phyloP scores from a whole-genome alignment of 805 yeast species.

The Blastobotrys attinorum region DNA sequence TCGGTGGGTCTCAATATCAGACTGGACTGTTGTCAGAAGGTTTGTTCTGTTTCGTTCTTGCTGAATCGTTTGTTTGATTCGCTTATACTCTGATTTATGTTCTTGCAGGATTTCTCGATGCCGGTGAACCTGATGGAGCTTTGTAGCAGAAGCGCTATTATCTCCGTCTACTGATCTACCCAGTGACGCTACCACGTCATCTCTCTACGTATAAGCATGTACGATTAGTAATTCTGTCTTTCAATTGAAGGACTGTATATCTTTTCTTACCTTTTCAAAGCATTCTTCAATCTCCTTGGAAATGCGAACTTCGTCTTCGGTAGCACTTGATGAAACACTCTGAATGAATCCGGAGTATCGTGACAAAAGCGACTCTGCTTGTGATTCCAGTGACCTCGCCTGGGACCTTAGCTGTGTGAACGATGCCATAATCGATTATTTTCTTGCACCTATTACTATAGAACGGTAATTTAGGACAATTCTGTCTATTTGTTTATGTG shows the following conservation, averaged over 20 bases:
- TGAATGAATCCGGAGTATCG: conserved; percentile 48
- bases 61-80: conserved; percentile 49
- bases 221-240: background rate
- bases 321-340: conserved; percentile 40
- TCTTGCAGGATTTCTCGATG: conserved; percentile 71
- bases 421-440: conserved; percentile 34
- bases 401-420: conserved; percentile 65
- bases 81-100: conserved; percentile 53
- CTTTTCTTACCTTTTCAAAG: conserved; percentile 38
- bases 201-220: conserved; percentile 34
- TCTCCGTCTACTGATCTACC: conserved; percentile 49
- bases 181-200: conserved; percentile 44
- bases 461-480: background rate
- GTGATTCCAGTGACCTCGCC: conserved; percentile 62
- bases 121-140: conserved; percentile 72
- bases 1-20: conserved; percentile 63
- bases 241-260: conserved; percentile 17
- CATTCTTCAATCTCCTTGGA: conserved; percentile 43
- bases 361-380: conserved; percentile 47
- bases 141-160: conserved; percentile 56
- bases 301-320: conserved; percentile 40
- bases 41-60: conserved; percentile 75
- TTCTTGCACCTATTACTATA: too few species aligned
- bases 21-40: conserved; percentile 64
- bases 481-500: background rate